Percentiles rank a stretch among this genome's conserved stretches.
Conservation (phyloP, 148 eudicot species). For the Rhododendron kiyosumense region DNA sequence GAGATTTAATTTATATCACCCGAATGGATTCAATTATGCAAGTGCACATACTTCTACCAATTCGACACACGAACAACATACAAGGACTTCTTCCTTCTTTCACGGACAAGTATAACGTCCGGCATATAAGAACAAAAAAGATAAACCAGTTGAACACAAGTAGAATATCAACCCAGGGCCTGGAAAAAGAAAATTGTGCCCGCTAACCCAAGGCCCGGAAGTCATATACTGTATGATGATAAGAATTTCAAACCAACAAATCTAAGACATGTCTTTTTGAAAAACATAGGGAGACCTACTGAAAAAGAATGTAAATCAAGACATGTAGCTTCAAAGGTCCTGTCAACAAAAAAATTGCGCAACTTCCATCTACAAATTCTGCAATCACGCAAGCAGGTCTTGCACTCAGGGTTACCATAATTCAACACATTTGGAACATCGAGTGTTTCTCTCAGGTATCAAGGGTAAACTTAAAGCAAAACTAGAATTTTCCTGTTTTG, state of each 20-base stretch:
- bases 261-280: neutral
- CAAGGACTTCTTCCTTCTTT: neutral
- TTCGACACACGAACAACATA: neutral
- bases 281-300: neutral
- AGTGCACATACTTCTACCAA: neutral
- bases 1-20: neutral
- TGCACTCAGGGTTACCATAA: neutral
- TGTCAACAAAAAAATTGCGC: neutral
- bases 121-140: neutral
- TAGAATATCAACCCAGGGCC: neutral
- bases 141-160: neutral
- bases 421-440: neutral
- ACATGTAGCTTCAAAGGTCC: neutral
- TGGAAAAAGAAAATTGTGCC: neutral
- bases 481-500: neutral
- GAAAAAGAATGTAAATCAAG: neutral
- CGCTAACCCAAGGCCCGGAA: neutral
- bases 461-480: neutral
- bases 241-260: conserved; percentile 7
- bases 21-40: neutral
- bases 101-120: neutral
- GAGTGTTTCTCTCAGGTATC: neutral
- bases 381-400: neutral
- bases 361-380: neutral
- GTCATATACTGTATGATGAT: neutral